A percentile compares a stretch with the other conserved stretches of the same genome.
phyloP scores from a whole-genome alignment of 2,329 filamentous ascomycete genomes.

The Phyllosticta citribraziliensis region DNA sequence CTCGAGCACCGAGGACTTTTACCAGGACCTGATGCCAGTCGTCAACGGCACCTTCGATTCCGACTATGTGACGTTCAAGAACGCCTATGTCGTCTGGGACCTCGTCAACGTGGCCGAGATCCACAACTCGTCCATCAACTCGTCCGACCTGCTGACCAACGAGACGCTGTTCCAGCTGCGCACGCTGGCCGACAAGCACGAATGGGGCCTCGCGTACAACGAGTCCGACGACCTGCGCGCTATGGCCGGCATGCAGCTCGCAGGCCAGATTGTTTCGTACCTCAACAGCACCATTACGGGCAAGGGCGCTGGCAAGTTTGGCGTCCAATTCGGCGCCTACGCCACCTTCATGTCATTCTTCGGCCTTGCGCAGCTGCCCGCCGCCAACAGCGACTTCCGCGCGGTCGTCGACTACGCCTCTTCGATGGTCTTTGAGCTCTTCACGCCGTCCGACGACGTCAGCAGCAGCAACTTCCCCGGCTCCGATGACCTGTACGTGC shows the following conservation, averaged over 20 bases:
- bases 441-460: constrained; percentile 37
- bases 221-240: constrained; percentile 38
- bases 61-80: constrained; percentile 46
- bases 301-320: constrained; percentile 31
- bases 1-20: constrained; percentile 44
- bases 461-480: constrained; percentile 32
- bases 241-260: constrained; percentile 39
- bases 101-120: constrained; percentile 53
- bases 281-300: constrained; percentile 34
- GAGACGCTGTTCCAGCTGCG: constrained; percentile 52
- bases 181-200: constrained; percentile 67
- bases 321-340: constrained; percentile 53
- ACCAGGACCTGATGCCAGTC: constrained; percentile 41
- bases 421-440: constrained; percentile 68
- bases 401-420: constrained; percentile 78
- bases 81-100: constrained; percentile 55
- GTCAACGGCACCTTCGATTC: constrained; percentile 43
- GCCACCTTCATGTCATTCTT: constrained; percentile 53
- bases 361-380: constrained; percentile 43
- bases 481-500: constrained; percentile 44
- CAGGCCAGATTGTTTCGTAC: constrained; percentile 35
- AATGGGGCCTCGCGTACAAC: constrained; percentile 80
- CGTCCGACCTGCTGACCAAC: constrained; percentile 49
- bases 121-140: constrained; percentile 53
- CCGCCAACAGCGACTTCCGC: constrained; percentile 53